Evolutionary conservation across 2,329 filamentous ascomycete species (phyloP).

Genomic region (Diaporthe helianthi): DNA sequence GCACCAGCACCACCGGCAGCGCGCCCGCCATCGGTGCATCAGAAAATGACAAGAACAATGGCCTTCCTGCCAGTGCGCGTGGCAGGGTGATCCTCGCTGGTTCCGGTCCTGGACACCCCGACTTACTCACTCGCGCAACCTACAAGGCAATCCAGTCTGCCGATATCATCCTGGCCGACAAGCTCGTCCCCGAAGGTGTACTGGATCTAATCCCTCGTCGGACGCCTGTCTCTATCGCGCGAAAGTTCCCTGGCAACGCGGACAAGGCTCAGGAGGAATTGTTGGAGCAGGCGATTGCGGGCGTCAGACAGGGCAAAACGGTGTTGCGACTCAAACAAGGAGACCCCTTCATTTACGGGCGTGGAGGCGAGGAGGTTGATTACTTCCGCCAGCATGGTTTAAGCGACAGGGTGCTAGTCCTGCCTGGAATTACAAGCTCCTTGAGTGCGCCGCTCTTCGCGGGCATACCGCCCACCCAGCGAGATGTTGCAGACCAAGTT

Average conservation of each 20-base stretch:
- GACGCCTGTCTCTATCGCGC: constrained; percentile 88
- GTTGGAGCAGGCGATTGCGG: constrained; percentile 76
- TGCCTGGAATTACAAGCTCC: constrained; percentile 91
- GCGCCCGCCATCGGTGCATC: constrained; percentile 32
- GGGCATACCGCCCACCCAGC: constrained; percentile 84
- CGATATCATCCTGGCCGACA: constrained; percentile 84
- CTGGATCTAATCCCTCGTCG: constrained; percentile 89
- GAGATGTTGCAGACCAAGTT: constrained; percentile 89
- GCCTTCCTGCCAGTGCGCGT: constrained; percentile 40
- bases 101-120: constrained; percentile 90
- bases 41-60: constrained; percentile 36
- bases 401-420: constrained; percentile 67
- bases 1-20: constrained; percentile 32
- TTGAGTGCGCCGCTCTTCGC: constrained; percentile 89
- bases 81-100: constrained; percentile 89
- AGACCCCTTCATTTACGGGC: constrained; percentile 94
- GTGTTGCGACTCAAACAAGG: constrained; percentile 95
- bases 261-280: constrained; percentile 93
- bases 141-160: constrained; percentile 77
- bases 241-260: constrained; percentile 97
- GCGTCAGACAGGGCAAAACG: constrained; percentile 69
- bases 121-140: constrained; percentile 84
- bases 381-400: constrained; percentile 81
- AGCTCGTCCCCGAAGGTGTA: constrained; percentile 83
- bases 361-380: constrained; percentile 89